Percentiles rank a stretch among this genome's conserved stretches.
These are phyloP conservation scores for Talaromyces trachyspermus DNA, from an alignment of 495 filamentous ascomycete species.

Conservation along the genomic window DNA sequence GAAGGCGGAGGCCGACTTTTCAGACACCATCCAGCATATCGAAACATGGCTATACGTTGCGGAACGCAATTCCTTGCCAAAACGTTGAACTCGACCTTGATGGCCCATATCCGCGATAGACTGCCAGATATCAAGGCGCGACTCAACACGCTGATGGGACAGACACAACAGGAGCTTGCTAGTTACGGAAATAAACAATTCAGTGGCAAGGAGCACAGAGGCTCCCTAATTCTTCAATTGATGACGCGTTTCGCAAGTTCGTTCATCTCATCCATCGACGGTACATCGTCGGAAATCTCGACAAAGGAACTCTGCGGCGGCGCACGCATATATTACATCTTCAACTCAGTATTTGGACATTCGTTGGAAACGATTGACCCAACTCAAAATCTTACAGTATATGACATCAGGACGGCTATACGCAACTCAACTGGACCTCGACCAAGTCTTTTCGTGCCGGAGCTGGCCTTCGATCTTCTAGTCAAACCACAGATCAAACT, in stretches of 20 bases:
- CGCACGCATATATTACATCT: constrained; percentile 98
- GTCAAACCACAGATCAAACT: constrained; percentile 99
- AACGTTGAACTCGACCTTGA: constrained; percentile 87
- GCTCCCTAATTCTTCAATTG: constrained; percentile 87
- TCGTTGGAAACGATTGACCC: constrained; percentile 94
- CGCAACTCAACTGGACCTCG: constrained; percentile 96
- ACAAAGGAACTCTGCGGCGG: constrained; percentile 98
- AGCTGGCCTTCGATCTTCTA: constrained; percentile 93
- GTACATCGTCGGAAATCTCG: constrained; percentile 95
- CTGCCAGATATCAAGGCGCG: constrained; percentile 97
- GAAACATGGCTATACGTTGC: constrained; percentile 90
- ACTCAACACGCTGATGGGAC: constrained; percentile 96
- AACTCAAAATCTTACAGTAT: constrained; percentile 84
- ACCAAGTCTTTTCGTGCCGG: constrained; percentile 92
- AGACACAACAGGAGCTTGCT: constrained; percentile 96
- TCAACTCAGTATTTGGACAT: constrained; percentile 98
- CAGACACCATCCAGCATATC: constrained; percentile 91
- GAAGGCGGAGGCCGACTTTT: constrained; percentile 92
- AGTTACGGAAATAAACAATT: constrained; percentile 98
- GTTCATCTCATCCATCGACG: constrained; percentile 98
- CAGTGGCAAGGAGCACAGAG: constrained; percentile 92
- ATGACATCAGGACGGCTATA: constrained; percentile 97
- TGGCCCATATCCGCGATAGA: constrained; percentile 92
- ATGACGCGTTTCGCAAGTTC: constrained; percentile 98
- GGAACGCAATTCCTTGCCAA: constrained; percentile 95